Evolutionary conservation across 2,329 filamentous ascomycete species (phyloP).

Genomic region (Fusarium sp.): DNA sequence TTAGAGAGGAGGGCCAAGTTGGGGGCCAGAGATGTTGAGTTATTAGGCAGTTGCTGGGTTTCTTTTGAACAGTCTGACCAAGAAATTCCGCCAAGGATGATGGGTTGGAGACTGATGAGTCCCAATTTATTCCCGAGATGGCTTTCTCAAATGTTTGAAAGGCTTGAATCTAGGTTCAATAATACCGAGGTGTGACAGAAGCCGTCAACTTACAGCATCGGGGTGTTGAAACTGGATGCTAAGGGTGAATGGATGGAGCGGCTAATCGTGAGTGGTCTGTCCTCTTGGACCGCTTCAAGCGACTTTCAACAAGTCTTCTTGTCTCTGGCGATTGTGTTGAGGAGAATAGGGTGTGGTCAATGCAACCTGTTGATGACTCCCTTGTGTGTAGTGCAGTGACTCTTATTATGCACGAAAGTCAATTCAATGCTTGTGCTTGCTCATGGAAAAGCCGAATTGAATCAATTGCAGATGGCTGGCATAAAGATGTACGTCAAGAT

Average conservation of each 20-base stretch:
- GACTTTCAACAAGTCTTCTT: constrained; percentile 3
- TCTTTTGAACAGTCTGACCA: constrained; percentile 10
- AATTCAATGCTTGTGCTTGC: neutral
- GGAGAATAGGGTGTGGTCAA: constrained; percentile 44
- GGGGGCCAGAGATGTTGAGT: constrained; percentile 20
- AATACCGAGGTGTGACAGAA: constrained; percentile 16
- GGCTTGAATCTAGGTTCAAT: constrained; percentile 12
- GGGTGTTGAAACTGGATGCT: constrained; percentile 12
- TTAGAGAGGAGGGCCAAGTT: constrained; percentile 21
- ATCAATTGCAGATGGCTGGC: constrained; percentile 6
- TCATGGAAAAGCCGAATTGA: neutral
- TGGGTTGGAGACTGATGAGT: neutral
- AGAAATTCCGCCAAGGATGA: neutral
- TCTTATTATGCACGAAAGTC: constrained; percentile 8
- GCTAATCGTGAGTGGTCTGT: constrained; percentile 22
- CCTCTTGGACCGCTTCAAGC: constrained; percentile 7
- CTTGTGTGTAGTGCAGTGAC: neutral
- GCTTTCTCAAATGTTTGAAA: neutral
- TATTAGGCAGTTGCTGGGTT: neutral
- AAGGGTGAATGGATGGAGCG: constrained; percentile 34
- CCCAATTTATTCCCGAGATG: constrained; percentile 6
- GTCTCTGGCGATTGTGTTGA: constrained; percentile 21
- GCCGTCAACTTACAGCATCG: constrained; percentile 6
- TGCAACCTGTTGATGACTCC: constrained; percentile 30
- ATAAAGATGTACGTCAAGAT: neutral